A percentile compares a stretch with the other conserved stretches of the same genome.
Evolutionary conservation across 352 stramenopile genomes (phyloP).

Genomic region (Phytopythium litorale): DNA sequence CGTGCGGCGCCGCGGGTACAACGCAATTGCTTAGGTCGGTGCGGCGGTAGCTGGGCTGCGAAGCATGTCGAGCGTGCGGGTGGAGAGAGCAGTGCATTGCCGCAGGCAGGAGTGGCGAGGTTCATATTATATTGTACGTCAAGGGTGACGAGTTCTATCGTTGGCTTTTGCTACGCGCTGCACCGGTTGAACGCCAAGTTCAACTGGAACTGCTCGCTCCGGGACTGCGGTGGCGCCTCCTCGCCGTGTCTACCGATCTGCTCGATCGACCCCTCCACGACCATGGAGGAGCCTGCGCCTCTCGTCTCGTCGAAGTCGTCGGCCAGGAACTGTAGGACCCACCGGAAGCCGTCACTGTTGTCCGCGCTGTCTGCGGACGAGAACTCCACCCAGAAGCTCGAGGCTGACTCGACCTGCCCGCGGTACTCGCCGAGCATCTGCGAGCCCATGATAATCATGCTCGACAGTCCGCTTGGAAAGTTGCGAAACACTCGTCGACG

Average conservation of each 20-base stretch:
- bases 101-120: not conserved
- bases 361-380: constrained; percentile 12
- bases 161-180: not conserved
- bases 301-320: not conserved
- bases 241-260: no score
- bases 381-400: constrained; percentile 34
- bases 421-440: constrained; percentile 43
- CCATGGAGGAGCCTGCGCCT: not conserved
- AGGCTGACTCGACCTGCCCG: constrained; percentile 23
- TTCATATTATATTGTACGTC: constrained; percentile 2
- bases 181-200: not conserved
- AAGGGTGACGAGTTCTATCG: not conserved
- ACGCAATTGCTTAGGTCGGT: constrained; percentile 25
- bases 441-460: constrained; percentile 22
- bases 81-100: not conserved
- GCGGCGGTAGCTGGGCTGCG: not conserved
- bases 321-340: constrained; percentile 19
- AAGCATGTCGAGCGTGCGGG: not conserved
- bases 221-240: not conserved
- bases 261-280: not conserved
- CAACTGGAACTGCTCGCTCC: not conserved
- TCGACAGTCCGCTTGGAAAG: constrained; percentile 44
- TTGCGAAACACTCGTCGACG: constrained; percentile 32
- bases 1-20: constrained; percentile 44
- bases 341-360: constrained; percentile 5